Conservation (phyloP, 805 yeast genomes). For the Ogataea methylovora region DNA sequence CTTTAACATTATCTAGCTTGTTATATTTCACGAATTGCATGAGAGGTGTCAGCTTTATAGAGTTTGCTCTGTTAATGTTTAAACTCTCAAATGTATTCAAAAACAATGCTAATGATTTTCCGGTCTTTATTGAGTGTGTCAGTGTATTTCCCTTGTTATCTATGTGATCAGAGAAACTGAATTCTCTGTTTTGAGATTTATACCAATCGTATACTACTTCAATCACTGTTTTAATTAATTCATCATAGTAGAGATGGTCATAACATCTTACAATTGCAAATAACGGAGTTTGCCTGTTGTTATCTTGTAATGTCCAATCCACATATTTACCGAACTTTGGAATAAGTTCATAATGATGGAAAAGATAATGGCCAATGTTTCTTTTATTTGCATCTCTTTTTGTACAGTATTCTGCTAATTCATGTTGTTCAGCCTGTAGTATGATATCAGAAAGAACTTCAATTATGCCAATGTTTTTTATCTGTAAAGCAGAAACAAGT, state of each 20-base stretch:
- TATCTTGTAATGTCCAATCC: slow-evolving; percentile 65
- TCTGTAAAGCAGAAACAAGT: slow-evolving; percentile 52
- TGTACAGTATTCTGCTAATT: slow-evolving; percentile 38
- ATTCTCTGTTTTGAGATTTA: slow-evolving; percentile 13
- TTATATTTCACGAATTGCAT: slow-evolving; percentile 65
- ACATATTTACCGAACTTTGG: slow-evolving; percentile 46
- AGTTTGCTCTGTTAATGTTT: slow-evolving; percentile 56
- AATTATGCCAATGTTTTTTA: slow-evolving; percentile 40
- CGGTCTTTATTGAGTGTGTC: slow-evolving; percentile 55
- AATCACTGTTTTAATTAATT: slow-evolving; percentile 40
- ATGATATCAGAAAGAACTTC: slow-evolving; percentile 40
- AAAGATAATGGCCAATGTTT: slow-evolving; percentile 67
- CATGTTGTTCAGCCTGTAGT: slow-evolving; percentile 23
- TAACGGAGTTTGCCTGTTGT: slow-evolving; percentile 68
- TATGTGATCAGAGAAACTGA: slow-evolving; percentile 53
- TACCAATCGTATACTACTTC: slow-evolving; percentile 38
- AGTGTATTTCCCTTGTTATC: slow-evolving; percentile 72
- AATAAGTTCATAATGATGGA: slow-evolving; percentile 47
- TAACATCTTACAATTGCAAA: slow-evolving; percentile 71
- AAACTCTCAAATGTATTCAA: slow-evolving; percentile 28
- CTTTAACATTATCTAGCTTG: slow-evolving; percentile 49
- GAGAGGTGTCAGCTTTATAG: slow-evolving; percentile 57
- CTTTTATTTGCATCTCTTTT: slow-evolving; percentile 45
- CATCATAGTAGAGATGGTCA: slow-evolving; percentile 60
- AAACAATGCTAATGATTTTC: slow-evolving; percentile 35